phyloP scores from a whole-genome alignment of 2,329 filamentous ascomycete species.

The Cladosporium sp. region DNA sequence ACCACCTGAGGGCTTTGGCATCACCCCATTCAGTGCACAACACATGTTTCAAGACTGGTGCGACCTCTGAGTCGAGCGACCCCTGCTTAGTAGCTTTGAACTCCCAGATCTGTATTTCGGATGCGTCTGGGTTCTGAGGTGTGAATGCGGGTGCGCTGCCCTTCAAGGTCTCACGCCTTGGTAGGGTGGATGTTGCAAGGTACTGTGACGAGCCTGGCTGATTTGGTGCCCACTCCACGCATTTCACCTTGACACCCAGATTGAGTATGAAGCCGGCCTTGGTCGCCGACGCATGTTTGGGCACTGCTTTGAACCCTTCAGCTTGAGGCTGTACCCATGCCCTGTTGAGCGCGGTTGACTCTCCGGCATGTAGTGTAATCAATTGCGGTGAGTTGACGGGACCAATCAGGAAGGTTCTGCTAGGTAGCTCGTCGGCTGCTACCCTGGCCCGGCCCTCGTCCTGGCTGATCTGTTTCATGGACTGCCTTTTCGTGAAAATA shows the following conservation, averaged over 20 bases:
- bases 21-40: slow-evolving; percentile 55
- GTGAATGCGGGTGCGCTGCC: slow-evolving; percentile 42
- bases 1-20: slow-evolving; percentile 51
- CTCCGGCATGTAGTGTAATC: slow-evolving; percentile 37
- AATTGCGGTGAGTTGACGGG: slow-evolving; percentile 39
- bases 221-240: slow-evolving; percentile 40
- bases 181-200: slow-evolving; percentile 40
- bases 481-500: slow-evolving; percentile 40
- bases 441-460: slow-evolving; percentile 32
- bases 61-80: slow-evolving; percentile 36
- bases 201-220: slow-evolving; percentile 46
- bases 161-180: background rate
- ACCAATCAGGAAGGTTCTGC: slow-evolving; percentile 43
- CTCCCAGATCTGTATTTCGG: slow-evolving; percentile 54
- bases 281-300: background rate
- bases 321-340: slow-evolving; percentile 28
- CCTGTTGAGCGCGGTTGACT: slow-evolving; percentile 41
- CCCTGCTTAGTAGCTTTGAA: slow-evolving; percentile 39
- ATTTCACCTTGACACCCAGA: slow-evolving; percentile 48
- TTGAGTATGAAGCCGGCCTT: slow-evolving; percentile 49
- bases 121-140: slow-evolving; percentile 42
- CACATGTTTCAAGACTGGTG: slow-evolving; percentile 44
- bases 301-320: background rate
- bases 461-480: slow-evolving; percentile 28
- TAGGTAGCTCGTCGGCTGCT: slow-evolving; percentile 25